These are phyloP conservation scores for Chernovozyma sophiae-reginae DNA, from an alignment of 1,139 yeast species.

Conservation along the genomic window DNA sequence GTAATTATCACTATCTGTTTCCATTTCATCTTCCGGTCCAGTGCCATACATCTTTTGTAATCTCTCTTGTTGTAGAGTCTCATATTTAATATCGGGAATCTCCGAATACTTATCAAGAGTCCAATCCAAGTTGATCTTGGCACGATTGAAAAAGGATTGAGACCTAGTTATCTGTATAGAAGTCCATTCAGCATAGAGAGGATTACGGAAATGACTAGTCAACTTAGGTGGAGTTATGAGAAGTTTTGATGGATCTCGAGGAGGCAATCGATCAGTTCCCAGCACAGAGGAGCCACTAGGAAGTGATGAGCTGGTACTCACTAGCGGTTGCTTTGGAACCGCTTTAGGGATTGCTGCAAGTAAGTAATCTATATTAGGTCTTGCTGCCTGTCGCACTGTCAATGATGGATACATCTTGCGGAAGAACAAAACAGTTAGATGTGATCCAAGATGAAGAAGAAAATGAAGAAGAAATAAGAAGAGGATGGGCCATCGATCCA, in stretches of 20 bases:
- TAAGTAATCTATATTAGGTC: conserved; percentile 10
- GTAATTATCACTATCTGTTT: too few relatives aligned
- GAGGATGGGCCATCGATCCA: too few relatives aligned
- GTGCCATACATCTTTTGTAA: conserved; percentile 14
- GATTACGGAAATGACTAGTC: conserved; percentile 19
- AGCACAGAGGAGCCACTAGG: background rate
- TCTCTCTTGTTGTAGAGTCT: conserved; percentile 21
- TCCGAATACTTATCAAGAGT: conserved; percentile 47
- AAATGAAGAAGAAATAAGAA: too few relatives aligned
- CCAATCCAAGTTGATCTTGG: conserved; percentile 55
- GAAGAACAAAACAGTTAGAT: too few relatives aligned
- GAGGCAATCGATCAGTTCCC: background rate
- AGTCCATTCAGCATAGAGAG: conserved; percentile 13
- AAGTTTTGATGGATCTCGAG: conserved; percentile 7
- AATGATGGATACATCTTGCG: background rate
- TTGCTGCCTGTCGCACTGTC: background rate
- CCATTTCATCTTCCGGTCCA: conserved; percentile 15
- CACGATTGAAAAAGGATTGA: conserved; percentile 39
- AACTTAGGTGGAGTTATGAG: conserved; percentile 25
- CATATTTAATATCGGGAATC: conserved; percentile 55
- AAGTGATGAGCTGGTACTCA: background rate
- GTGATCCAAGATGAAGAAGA: too few relatives aligned
- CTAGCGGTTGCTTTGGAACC: background rate
- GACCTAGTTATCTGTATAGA: conserved; percentile 11
- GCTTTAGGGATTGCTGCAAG: conserved; percentile 7